Conservation (phyloP, 805 yeast genomes). For the Candida adriatica region DNA sequence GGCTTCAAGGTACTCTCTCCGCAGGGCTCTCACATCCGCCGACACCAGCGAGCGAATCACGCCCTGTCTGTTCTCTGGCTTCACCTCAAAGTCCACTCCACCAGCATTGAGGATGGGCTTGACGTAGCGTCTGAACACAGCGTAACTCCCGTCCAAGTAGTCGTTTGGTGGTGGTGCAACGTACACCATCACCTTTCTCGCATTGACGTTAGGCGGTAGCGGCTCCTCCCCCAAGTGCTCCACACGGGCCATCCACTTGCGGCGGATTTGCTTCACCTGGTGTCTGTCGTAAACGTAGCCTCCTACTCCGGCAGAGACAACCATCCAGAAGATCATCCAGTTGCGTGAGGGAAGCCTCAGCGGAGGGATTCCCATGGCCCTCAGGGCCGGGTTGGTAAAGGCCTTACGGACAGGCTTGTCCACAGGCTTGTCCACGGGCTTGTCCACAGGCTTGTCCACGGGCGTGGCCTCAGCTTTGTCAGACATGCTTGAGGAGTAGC, state of each 20-base stretch:
- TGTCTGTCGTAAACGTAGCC: constrained; percentile 73
- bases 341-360: constrained; percentile 81
- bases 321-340: constrained; percentile 86
- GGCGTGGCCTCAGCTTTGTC: too few relatives aligned
- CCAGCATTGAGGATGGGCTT: constrained; percentile 83
- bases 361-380: constrained; percentile 78
- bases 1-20: constrained; percentile 38
- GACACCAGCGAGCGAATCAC: constrained; percentile 80
- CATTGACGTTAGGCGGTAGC: constrained; percentile 40
- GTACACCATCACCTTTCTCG: constrained; percentile 75
- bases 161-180: constrained; percentile 98
- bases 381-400: constrained; percentile 78
- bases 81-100: constrained; percentile 76
- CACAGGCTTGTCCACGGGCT: too few relatives aligned
- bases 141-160: constrained; percentile 65
- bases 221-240: constrained; percentile 43
- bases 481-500: too few relatives aligned
- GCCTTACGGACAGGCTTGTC: too few relatives aligned
- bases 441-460: too few relatives aligned
- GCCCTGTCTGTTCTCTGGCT: constrained; percentile 80
- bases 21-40: constrained; percentile 63
- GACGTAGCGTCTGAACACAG: constrained; percentile 67
- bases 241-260: constrained; percentile 58
- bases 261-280: constrained; percentile 60
- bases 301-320: constrained; percentile 60